These are phyloP conservation scores for Meredithiella fracta DNA, from an alignment of 2,329 filamentous ascomycete genomes.

Conservation along the genomic window DNA sequence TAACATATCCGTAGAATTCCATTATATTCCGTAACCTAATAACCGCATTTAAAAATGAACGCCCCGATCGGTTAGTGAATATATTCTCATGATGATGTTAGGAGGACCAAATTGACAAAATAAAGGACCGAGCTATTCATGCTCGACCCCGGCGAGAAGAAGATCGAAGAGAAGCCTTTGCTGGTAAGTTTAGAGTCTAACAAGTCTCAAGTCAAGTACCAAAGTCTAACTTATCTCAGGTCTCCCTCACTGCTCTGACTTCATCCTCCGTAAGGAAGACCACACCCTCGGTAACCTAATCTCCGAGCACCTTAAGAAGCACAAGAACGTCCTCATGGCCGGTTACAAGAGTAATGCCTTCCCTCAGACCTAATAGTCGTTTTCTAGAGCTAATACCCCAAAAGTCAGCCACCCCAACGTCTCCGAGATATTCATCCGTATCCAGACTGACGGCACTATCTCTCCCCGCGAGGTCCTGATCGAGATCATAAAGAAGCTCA, in stretches of 20 bases:
- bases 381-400: conserved; percentile 8
- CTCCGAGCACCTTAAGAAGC: conserved; percentile 67
- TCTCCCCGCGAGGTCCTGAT: conserved; percentile 81
- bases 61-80: conserved; percentile 35
- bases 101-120: conserved; percentile 15
- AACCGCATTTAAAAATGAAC: conserved; percentile 29
- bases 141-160: conserved; percentile 76
- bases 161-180: conserved; percentile 76
- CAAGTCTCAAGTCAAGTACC: not conserved
- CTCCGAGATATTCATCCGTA: conserved; percentile 50
- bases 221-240: conserved; percentile 32
- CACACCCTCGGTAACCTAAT: conserved; percentile 89
- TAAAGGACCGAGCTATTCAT: conserved; percentile 84
- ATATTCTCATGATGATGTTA: not conserved
- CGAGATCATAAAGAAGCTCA: conserved; percentile 63
- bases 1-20: too few species aligned
- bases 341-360: conserved; percentile 62
- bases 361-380: not conserved
- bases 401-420: conserved; percentile 44
- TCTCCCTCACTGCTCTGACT: conserved; percentile 88
- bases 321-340: conserved; percentile 71
- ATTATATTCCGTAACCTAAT: too few species aligned
- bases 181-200: conserved; percentile 39
- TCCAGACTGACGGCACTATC: conserved; percentile 80
- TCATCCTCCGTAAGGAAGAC: conserved; percentile 91